Evolutionary conservation across 2,329 filamentous ascomycete species (phyloP).

Genomic region (Phialocephala subalpina): DNA sequence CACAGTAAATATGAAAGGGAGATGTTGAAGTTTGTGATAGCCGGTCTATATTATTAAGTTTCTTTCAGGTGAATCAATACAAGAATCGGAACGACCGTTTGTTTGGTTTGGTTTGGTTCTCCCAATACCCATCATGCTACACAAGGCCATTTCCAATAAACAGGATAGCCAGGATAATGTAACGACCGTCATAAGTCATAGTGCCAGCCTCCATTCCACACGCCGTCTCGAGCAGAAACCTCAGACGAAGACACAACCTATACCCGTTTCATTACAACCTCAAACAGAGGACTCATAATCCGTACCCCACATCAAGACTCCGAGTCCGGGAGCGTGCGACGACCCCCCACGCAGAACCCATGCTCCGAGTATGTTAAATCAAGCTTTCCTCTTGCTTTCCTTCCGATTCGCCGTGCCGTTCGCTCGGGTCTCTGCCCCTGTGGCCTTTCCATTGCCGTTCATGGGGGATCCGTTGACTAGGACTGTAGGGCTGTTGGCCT

Average conservation of each 20-base stretch:
- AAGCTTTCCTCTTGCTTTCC: conserved; percentile 26
- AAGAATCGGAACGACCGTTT: conserved; percentile 34
- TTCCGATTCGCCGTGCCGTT: conserved; percentile 37
- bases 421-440: conserved; percentile 24
- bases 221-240: not conserved
- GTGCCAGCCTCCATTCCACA: conserved; percentile 10
- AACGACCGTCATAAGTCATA: conserved; percentile 23
- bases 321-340: conserved; percentile 20
- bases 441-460: conserved; percentile 33
- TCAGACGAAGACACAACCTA: conserved; percentile 6
- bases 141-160: not conserved
- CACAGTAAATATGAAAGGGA: no score
- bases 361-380: conserved; percentile 14
- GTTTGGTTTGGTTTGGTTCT: not conserved
- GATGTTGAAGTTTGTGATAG: not conserved
- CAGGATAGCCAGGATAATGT: conserved; percentile 13
- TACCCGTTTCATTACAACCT: conserved; percentile 21
- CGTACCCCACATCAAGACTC: conserved; percentile 12
- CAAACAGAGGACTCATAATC: conserved; percentile 13
- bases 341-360: conserved; percentile 13
- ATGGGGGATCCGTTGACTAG: conserved; percentile 30
- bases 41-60: conserved; percentile 23
- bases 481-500: conserved; percentile 25
- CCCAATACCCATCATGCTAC: conserved; percentile 11
- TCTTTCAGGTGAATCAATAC: conserved; percentile 30